A percentile compares a stretch with the other conserved stretches of the same genome.
These are phyloP conservation scores for Trypanosoma lewisi DNA, from an alignment of 208 protist species.

Conservation along the genomic window DNA sequence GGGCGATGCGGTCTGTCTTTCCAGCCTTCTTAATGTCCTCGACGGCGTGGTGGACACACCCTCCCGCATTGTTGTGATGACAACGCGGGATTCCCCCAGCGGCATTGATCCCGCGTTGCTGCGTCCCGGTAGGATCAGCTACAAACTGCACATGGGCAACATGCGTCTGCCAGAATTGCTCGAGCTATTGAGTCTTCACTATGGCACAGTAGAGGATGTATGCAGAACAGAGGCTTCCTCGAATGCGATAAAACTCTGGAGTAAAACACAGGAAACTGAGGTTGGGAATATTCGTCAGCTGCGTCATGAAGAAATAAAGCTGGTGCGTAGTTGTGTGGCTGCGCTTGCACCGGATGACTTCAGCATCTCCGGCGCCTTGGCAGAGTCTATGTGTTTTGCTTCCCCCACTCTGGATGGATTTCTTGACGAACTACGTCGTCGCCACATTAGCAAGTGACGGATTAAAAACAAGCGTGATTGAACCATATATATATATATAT, in stretches of 20 bases:
- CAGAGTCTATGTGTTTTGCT: slow-evolving; percentile 19
- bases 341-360: not conserved
- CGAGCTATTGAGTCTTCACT: slow-evolving; percentile 72
- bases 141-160: slow-evolving; percentile 64
- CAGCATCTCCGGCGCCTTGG: slow-evolving; percentile 10
- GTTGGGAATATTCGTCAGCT: not conserved
- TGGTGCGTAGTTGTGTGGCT: slow-evolving; percentile 7
- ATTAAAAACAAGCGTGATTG: no score
- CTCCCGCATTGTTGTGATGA: slow-evolving; percentile 83
- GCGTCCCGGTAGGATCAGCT: slow-evolving; percentile 81
- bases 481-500: no score
- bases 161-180: slow-evolving; percentile 46
- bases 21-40: slow-evolving; percentile 85
- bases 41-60: slow-evolving; percentile 87
- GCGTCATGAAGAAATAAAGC: not conserved
- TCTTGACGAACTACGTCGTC: slow-evolving; percentile 1
- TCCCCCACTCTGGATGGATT: slow-evolving; percentile 13
- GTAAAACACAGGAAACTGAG: not conserved
- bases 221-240: not conserved
- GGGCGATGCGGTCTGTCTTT: slow-evolving; percentile 46
- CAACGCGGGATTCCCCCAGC: slow-evolving; percentile 84
- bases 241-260: not conserved
- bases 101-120: slow-evolving; percentile 85
- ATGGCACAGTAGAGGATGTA: slow-evolving; percentile 43
- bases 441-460: not conserved